A percentile compares a stretch with the other conserved stretches of the same genome.
Conservation (phyloP, 208 protist genomes). For the Acanthamoeba triangularis region DNA sequence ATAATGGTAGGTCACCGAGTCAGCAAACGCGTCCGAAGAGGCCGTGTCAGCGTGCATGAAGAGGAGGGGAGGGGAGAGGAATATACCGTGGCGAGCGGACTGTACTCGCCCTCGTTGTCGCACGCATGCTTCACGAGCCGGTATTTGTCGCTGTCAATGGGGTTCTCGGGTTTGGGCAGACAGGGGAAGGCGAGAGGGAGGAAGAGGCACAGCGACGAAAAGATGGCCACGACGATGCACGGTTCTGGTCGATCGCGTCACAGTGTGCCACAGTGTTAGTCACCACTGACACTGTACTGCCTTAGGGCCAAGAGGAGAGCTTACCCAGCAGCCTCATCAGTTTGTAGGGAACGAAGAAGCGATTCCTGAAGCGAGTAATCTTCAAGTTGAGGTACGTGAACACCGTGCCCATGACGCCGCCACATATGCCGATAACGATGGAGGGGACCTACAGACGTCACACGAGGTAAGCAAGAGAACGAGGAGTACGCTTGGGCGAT, state of each 20-base stretch:
- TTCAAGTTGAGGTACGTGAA: constrained; percentile 95
- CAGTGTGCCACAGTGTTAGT: background rate
- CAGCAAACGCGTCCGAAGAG: background rate
- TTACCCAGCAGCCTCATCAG: constrained; percentile 90
- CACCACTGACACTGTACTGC: constrained; percentile 79
- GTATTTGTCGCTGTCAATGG: constrained; percentile 77
- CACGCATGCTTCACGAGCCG: constrained; percentile 89
- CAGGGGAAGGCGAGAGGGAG: constrained; percentile 83
- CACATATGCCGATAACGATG: constrained; percentile 93
- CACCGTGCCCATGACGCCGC: constrained; percentile 92
- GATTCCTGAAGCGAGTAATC: constrained; percentile 92
- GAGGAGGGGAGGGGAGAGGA: too few relatives aligned
- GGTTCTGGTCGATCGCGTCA: constrained; percentile 76
- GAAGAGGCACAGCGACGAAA: constrained; percentile 87
- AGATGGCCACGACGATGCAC: constrained; percentile 90
- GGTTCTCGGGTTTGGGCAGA: constrained; percentile 77
- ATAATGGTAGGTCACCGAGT: background rate
- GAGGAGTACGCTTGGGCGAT: too few relatives aligned
- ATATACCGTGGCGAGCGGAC: constrained; percentile 92
- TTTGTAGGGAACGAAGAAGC: constrained; percentile 87
- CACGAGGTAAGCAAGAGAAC: too few relatives aligned
- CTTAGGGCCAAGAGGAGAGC: background rate
- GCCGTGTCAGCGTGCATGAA: background rate
- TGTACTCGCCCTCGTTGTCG: constrained; percentile 87
- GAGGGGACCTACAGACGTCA: constrained; percentile 80